Evolutionary conservation across 1,139 yeast species (phyloP).

Genomic region (Magnusiomyces clavatus): DNA sequence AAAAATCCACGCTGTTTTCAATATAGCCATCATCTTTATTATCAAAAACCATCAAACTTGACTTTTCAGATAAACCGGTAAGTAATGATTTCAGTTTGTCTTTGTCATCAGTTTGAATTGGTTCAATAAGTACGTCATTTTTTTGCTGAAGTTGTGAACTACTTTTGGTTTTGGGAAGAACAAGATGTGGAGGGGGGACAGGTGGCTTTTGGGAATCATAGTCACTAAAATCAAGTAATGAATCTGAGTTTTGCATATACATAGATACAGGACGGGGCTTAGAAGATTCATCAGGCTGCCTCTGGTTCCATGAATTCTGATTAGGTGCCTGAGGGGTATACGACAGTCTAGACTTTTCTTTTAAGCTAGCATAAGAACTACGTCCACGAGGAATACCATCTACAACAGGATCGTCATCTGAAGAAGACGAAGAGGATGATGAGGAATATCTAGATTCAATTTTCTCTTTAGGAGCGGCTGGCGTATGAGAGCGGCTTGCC

Average conservation of each 20-base stretch:
- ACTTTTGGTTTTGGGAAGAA: conserved; percentile 9
- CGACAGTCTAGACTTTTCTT: too few relatives aligned
- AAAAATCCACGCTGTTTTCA: conserved; percentile 49
- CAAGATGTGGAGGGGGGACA: background rate
- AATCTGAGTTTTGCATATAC: conserved; percentile 8
- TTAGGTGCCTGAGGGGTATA: too few relatives aligned
- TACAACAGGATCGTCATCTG: conserved; percentile 7
- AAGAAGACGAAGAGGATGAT: conserved; percentile 9
- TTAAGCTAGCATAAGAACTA: too few relatives aligned
- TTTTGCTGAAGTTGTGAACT: conserved; percentile 11
- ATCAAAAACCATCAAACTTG: conserved; percentile 31
- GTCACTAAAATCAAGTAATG: conserved; percentile 7
- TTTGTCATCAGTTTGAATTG: conserved; percentile 20
- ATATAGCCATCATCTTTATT: conserved; percentile 27
- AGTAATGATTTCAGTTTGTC: conserved; percentile 30
- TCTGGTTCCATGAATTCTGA: background rate
- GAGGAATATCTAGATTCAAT: background rate
- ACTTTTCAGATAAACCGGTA: conserved; percentile 31
- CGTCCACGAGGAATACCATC: background rate
- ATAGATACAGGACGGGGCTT: conserved; percentile 12
- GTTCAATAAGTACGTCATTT: conserved; percentile 9
- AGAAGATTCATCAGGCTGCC: conserved; percentile 4
- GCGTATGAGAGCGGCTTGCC: conserved; percentile 12
- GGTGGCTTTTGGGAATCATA: background rate
- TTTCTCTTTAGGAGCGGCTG: background rate